Conservation (phyloP, 1,284 basidiomycete genomes). For the Schizophyllum amplum region DNA sequence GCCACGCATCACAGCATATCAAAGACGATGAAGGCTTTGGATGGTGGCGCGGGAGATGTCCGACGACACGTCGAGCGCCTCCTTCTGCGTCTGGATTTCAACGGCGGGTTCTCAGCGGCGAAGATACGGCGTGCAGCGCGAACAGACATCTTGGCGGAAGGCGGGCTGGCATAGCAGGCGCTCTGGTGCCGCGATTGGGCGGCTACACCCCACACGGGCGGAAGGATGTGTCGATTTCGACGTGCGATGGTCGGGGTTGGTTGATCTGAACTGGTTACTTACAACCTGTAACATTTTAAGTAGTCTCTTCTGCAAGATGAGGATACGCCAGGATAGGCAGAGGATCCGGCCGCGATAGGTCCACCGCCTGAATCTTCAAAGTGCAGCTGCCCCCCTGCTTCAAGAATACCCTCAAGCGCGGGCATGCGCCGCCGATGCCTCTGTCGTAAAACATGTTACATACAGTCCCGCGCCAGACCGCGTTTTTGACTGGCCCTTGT, state of each 20-base stretch:
- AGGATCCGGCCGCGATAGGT: too few relatives aligned
- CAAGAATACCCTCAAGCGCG: too few relatives aligned
- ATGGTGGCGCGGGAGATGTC: slow-evolving; percentile 50
- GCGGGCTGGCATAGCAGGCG: slow-evolving; percentile 22
- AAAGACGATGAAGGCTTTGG: slow-evolving; percentile 36
- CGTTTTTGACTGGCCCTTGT: neutral
- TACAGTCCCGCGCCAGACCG: neutral
- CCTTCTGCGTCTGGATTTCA: slow-evolving; percentile 78
- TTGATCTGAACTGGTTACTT: neutral
- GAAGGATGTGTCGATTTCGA: neutral
- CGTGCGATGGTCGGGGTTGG: neutral
- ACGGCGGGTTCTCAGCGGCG: slow-evolving; percentile 65
- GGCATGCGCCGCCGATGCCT: too few relatives aligned
- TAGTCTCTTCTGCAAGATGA: too few relatives aligned
- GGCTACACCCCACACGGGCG: neutral
- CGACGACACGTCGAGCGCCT: slow-evolving; percentile 77
- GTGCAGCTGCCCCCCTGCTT: too few relatives aligned
- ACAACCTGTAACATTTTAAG: too few relatives aligned
- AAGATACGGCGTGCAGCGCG: slow-evolving; percentile 21
- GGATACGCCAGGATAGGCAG: too few relatives aligned
- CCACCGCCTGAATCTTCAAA: too few relatives aligned
- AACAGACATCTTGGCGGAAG: slow-evolving; percentile 41
- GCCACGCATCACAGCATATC: slow-evolving; percentile 32
- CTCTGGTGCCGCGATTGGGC: neutral
- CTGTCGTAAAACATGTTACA: neutral